Evolutionary conservation across 192 early-diverging fungal species (phyloP).

Genomic region (Jimgerdemannia flammicorona): DNA sequence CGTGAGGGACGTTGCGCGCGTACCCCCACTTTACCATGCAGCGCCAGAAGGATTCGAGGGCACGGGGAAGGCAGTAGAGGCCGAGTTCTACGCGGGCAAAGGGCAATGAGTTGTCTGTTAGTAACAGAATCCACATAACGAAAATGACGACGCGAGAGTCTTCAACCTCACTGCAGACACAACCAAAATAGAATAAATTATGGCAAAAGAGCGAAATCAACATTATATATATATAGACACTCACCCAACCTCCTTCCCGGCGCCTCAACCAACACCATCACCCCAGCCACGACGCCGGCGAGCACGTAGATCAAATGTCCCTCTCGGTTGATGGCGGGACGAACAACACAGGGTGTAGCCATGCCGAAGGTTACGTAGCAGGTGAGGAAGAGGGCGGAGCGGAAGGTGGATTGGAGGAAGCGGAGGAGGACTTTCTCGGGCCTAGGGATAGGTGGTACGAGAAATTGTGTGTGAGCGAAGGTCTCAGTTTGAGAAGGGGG

Average conservation of each 20-base stretch:
- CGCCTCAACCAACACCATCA: constrained; percentile 58
- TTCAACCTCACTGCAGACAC: too few relatives aligned
- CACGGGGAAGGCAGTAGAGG: constrained; percentile 80
- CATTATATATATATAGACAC: background rate
- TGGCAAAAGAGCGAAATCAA: background rate
- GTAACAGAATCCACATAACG: too few relatives aligned
- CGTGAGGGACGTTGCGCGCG: constrained; percentile 58
- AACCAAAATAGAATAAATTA: background rate
- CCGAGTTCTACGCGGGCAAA: constrained; percentile 58
- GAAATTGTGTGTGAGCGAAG: constrained; percentile 1
- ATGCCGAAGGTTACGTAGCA: constrained; percentile 47
- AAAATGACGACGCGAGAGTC: too few relatives aligned
- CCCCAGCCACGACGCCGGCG: constrained; percentile 52
- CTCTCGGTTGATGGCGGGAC: constrained; percentile 45
- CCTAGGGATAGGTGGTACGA: constrained; percentile 6
- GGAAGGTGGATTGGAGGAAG: constrained; percentile 46
- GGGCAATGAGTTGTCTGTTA: too few relatives aligned
- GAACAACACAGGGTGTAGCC: constrained; percentile 51
- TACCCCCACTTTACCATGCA: constrained; percentile 47
- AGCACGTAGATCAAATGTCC: constrained; percentile 40
- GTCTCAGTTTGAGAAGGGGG: constrained; percentile 13
- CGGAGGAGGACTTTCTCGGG: constrained; percentile 37
- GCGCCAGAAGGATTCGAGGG: constrained; percentile 70
- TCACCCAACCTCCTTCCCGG: constrained; percentile 52
- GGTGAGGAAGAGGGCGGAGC: constrained; percentile 58